phyloP scores from a whole-genome alignment of 2,329 filamentous ascomycete genomes.

The Pseudocercospora macadamiae region DNA sequence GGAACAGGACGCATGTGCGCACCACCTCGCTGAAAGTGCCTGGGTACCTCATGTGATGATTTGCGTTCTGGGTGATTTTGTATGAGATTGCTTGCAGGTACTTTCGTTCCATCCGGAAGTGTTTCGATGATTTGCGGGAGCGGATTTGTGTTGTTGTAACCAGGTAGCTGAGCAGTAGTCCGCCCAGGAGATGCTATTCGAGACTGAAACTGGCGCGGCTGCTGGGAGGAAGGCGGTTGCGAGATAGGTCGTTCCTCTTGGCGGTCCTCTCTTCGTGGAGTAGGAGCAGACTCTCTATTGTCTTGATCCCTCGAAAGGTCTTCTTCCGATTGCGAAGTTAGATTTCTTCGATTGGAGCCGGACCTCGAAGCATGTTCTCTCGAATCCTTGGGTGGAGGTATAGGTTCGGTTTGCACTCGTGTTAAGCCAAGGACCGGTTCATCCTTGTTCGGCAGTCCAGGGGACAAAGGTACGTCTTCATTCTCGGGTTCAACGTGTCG shows the following conservation, averaged over 20 bases:
- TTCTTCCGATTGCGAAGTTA: slow-evolving; percentile 37
- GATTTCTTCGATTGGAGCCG: slow-evolving; percentile 53
- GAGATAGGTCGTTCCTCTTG: slow-evolving; percentile 25
- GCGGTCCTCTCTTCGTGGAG: slow-evolving; percentile 18
- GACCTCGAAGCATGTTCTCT: slow-evolving; percentile 65
- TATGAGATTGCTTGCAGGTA: slow-evolving; percentile 30
- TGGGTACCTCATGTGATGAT: slow-evolving; percentile 43
- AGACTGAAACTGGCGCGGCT: slow-evolving; percentile 57
- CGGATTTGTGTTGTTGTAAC: slow-evolving; percentile 45
- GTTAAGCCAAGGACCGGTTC: slow-evolving; percentile 56
- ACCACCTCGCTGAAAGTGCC: slow-evolving; percentile 38
- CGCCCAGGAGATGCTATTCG: slow-evolving; percentile 59
- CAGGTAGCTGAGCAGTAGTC: slow-evolving; percentile 56
- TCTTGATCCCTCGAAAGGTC: slow-evolving; percentile 19
- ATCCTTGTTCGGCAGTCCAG: slow-evolving; percentile 42
- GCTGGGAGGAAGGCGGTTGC: slow-evolving; percentile 42
- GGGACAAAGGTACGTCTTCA: slow-evolving; percentile 56
- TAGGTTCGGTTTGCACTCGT: slow-evolving; percentile 72
- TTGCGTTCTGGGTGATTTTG: slow-evolving; percentile 55
- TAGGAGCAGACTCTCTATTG: slow-evolving; percentile 9
- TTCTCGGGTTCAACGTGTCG: slow-evolving; percentile 65
- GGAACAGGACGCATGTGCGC: slow-evolving; percentile 40
- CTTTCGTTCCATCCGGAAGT: slow-evolving; percentile 39
- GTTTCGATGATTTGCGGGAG: slow-evolving; percentile 69
- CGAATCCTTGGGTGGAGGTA: slow-evolving; percentile 47